A percentile compares a stretch with the other conserved stretches of the same genome.
phyloP scores from a whole-genome alignment of 1,284 basidiomycete species.

The Sporisorium graminicola region DNA sequence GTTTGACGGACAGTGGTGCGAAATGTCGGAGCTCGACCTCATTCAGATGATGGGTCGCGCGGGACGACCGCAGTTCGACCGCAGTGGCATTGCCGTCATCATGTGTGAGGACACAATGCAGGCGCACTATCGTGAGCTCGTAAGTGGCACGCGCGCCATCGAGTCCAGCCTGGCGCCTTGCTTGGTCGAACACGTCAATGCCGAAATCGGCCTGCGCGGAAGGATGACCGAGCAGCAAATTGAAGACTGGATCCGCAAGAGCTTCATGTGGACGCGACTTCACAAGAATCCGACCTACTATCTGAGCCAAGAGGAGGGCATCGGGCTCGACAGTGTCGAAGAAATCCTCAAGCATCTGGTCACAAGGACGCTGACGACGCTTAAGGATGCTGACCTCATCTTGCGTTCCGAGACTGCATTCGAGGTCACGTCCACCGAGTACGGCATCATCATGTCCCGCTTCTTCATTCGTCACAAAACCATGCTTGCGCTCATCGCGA shows the following conservation, averaged over 20 bases:
- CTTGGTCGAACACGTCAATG: slow-evolving; percentile 59
- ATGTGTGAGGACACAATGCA: slow-evolving; percentile 58
- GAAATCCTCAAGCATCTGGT: slow-evolving; percentile 43
- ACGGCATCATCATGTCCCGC: slow-evolving; percentile 59
- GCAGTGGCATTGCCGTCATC: slow-evolving; percentile 61
- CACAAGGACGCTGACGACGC: slow-evolving; percentile 27
- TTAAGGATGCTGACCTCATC: slow-evolving; percentile 37
- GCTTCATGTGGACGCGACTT: slow-evolving; percentile 51
- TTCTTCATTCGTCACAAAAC: slow-evolving; percentile 56
- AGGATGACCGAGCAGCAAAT: slow-evolving; percentile 28
- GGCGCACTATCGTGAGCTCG: slow-evolving; percentile 52
- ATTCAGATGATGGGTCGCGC: slow-evolving; percentile 78
- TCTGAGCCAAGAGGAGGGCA: slow-evolving; percentile 37
- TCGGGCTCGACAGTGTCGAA: slow-evolving; percentile 38
- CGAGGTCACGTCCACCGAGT: slow-evolving; percentile 43
- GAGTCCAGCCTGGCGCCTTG: slow-evolving; percentile 52
- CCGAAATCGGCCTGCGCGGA: slow-evolving; percentile 50
- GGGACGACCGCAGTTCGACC: slow-evolving; percentile 93
- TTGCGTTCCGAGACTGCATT: slow-evolving; percentile 3
- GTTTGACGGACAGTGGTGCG: slow-evolving; percentile 53
- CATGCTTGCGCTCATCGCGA: slow-evolving; percentile 44
- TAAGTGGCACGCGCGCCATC: slow-evolving; percentile 45
- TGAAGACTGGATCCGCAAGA: slow-evolving; percentile 44
- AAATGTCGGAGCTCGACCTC: slow-evolving; percentile 59
- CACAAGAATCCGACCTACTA: slow-evolving; percentile 57